Base-by-base conservation (phyloP, 257 asterid genomes). In the Capsicum baccatum region DNA sequence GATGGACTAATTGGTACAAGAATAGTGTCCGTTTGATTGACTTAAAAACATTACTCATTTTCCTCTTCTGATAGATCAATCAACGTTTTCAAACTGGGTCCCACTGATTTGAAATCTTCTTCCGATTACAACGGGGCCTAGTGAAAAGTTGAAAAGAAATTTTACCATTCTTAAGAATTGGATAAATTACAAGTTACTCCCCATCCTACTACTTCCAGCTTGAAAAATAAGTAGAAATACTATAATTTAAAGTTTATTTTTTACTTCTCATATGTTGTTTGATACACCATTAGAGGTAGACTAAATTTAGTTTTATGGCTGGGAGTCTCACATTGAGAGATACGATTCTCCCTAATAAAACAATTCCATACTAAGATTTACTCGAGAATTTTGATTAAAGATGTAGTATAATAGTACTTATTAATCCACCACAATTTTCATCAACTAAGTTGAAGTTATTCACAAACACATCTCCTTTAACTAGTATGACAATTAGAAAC, bases 1-100 rank as follows among this genome's bases (percentile, higher is more conserved):
- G 48, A 78, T 78, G 64, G 81, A 78, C 81, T 71, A 39, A 2
- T 76, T 78, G 64, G 81, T 26, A 78, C 64, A 78, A 54, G 81
- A 78, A 78, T 78, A 54, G 63, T 78, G 63, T 76, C 64, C 3
- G 50, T 54, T 54, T 78, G 81, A 78, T 52, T 78, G 81, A 78
- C 81, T 78, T 54, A 3, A 52, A n/a, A 14, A 17, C n/a, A 26
- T 52, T 14, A 26, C 44, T 39, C 44, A 14, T 52, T 74, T 52
- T 8, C 8, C 26, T 21, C 57, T 52, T 33, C 64, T 26, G 81
- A 54, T 54, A 8, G 2, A 78, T 78, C 81, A 78, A 52, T 78
- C 81, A 54, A 78, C 14, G 64, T 54, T 78, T 78, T 78, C 81
- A 78, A 78, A 54, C 81, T 54, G 13, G 47, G 64, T 54, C 81